These are phyloP conservation scores for Colletotrichum zoysiae DNA, from an alignment of 2,329 filamentous ascomycete genomes.

Conservation along the genomic window DNA sequence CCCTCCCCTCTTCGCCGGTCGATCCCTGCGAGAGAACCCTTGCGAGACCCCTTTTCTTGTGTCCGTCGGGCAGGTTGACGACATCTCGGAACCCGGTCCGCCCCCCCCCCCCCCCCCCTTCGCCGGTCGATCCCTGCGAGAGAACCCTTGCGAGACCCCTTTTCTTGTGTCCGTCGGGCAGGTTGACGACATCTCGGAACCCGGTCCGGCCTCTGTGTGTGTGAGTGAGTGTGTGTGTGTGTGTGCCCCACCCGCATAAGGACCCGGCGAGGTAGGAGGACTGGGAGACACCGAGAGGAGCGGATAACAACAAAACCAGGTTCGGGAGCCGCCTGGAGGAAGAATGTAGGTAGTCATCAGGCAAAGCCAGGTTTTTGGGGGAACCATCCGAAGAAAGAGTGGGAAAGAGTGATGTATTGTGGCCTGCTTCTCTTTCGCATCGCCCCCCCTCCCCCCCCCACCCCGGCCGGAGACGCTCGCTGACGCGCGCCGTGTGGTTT, in stretches of 20 bases:
- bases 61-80: not conserved
- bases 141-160: not conserved
- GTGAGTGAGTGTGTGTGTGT: no score
- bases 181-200: not conserved
- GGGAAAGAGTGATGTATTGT: slow-evolving; percentile 7
- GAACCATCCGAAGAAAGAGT: no score
- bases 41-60: not conserved
- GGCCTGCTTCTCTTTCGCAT: not conserved
- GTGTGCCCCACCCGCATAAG: not conserved
- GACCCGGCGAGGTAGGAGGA: no score
- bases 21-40: not conserved
- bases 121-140: not conserved
- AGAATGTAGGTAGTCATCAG: not conserved
- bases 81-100: not conserved
- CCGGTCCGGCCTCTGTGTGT: not conserved
- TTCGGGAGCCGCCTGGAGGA: not conserved
- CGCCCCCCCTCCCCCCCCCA: not conserved
- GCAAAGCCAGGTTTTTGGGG: not conserved
- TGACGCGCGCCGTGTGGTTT: slow-evolving; percentile 23
- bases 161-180: not conserved
- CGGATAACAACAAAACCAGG: no score
- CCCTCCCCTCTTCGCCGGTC: not conserved
- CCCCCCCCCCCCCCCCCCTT: no score
- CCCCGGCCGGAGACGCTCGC: slow-evolving; percentile 4
- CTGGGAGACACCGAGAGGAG: no score